Evolutionary conservation across 768 basidiomycete species (phyloP).

Genomic region (Jaapia argillacea): DNA sequence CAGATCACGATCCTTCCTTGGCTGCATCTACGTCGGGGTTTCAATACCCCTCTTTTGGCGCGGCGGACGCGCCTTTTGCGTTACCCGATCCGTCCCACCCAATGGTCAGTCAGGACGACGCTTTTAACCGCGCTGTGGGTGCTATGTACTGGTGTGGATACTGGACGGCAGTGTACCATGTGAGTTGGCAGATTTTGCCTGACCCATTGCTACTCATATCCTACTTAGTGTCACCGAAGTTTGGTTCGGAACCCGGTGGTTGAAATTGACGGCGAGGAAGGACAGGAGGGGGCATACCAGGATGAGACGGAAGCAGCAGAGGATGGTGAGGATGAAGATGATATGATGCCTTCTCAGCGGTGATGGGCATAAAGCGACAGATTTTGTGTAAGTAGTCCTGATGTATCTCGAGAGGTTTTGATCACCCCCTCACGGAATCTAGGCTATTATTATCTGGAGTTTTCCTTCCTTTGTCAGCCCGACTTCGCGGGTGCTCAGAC

Average conservation of each 20-base stretch:
- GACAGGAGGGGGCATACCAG: constrained; percentile 7
- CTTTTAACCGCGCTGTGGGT: constrained; percentile 61
- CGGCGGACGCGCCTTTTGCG: constrained; percentile 15
- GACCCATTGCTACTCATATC: background rate
- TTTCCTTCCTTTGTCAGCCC: too few relatives aligned
- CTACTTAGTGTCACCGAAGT: constrained; percentile 3
- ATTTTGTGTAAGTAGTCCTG: too few relatives aligned
- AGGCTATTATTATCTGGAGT: too few relatives aligned
- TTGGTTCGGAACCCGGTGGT: background rate
- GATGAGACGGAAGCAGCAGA: constrained; percentile 9
- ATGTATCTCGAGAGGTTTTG: too few relatives aligned
- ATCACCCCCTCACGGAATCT: too few relatives aligned
- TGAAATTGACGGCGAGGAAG: constrained; percentile 6
- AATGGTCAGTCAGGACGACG: constrained; percentile 58
- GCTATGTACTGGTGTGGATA: constrained; percentile 87
- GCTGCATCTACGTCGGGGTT: constrained; percentile 15
- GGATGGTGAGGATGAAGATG: constrained; percentile 13
- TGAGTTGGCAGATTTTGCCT: constrained; percentile 22
- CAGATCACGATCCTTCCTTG: constrained; percentile 58
- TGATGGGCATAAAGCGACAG: too few relatives aligned
- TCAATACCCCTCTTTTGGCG: background rate
- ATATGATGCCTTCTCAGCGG: constrained; percentile 13
- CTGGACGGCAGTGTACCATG: constrained; percentile 82
- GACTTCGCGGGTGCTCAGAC: too few relatives aligned
- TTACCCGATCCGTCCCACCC: constrained; percentile 22